Evolutionary conservation across 2,329 filamentous ascomycete species (phyloP), one percentile per base, ranked within the genome.

Genomic region (Cladobotryum protrusum): DNA sequence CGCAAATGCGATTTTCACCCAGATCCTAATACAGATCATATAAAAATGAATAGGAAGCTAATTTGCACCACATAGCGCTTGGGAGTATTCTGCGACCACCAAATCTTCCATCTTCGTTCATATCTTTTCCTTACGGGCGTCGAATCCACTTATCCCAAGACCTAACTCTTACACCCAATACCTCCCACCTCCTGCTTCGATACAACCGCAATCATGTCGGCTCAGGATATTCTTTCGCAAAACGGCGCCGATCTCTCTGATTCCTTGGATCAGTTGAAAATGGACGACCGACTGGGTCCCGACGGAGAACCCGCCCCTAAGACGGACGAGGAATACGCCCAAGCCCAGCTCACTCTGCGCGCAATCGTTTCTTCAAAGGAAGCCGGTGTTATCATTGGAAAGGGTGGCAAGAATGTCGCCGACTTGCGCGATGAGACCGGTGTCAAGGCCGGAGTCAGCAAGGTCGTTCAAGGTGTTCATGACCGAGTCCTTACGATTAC

Each of bases 291-390:
- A 55, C 73, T 86, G 48, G 84, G 82, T 43, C 81, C 83, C 45
- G 87, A 93, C 59, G 87, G 87, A 58, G 89, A 92, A 61, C 80
- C 82, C 55, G 80, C 81, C 53, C 92, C 89, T 62, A 93, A 92
- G 75, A 95, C 92, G 52, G 93, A 99, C 61, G 91, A 97, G 68
- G 93, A 99, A 71, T 99, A 99, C 67, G 90, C 89, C 46, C 83
- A 90, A 68, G 84, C 91, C 47, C 88, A 95, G 72, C 79, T 99
- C 63, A 99, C 93, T 54, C 82, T 99, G 56, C 88, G 93, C 67
- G 93, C 93, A 61, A 96, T 99, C 67, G 93, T 99, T 59, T 96
- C 93, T 33, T 96, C 93, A 69, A 97, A 97, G 76, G 93, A 99
- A 73, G 93, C 93, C 53, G 93, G 93, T 65, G 90, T 99, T 63